Evolutionary conservation across 2,329 filamentous ascomycete genomes (phyloP).

Genomic region (Fusarium marasasianum): DNA sequence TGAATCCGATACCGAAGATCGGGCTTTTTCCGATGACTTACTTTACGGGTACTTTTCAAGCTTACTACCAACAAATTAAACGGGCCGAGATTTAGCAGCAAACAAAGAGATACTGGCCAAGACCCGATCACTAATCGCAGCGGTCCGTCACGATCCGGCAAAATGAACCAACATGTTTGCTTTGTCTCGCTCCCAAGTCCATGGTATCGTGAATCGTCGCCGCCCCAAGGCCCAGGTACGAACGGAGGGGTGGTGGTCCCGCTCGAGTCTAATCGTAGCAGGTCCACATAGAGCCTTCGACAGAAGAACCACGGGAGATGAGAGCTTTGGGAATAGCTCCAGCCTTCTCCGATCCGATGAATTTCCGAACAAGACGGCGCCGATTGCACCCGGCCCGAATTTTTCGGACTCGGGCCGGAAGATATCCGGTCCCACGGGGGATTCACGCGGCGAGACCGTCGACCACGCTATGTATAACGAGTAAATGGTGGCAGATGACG

Average conservation of each 20-base stretch:
- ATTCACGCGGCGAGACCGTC: slow-evolving; percentile 2
- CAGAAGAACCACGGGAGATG: not conserved
- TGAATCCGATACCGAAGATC: not conserved
- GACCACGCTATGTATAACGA: not conserved
- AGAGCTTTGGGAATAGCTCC: slow-evolving; percentile 8
- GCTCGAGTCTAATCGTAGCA: not conserved
- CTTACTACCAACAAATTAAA: slow-evolving; percentile 1
- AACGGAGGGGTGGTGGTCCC: slow-evolving; percentile 10
- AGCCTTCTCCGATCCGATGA: not conserved
- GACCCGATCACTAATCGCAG: not conserved
- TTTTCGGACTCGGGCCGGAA: slow-evolving; percentile 2
- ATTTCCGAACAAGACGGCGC: not conserved
- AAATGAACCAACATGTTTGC: slow-evolving; percentile 9
- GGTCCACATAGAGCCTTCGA: slow-evolving; percentile 1
- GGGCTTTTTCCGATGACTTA: not conserved
- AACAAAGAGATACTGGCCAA: slow-evolving; percentile 17
- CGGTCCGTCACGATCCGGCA: slow-evolving; percentile 2
- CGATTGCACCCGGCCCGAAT: slow-evolving; percentile 12
- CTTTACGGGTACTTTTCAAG: not conserved
- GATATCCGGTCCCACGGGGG: slow-evolving; percentile 1
- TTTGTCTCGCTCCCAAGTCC: slow-evolving; percentile 9
- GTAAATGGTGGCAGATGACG: not conserved
- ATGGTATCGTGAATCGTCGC: slow-evolving; percentile 16
- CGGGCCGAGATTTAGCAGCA: slow-evolving; percentile 22
- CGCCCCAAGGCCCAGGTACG: slow-evolving; percentile 10